These are phyloP conservation scores for Leucocoprinus birnbaumii DNA, from an alignment of 768 basidiomycete species.

Conservation along the genomic window DNA sequence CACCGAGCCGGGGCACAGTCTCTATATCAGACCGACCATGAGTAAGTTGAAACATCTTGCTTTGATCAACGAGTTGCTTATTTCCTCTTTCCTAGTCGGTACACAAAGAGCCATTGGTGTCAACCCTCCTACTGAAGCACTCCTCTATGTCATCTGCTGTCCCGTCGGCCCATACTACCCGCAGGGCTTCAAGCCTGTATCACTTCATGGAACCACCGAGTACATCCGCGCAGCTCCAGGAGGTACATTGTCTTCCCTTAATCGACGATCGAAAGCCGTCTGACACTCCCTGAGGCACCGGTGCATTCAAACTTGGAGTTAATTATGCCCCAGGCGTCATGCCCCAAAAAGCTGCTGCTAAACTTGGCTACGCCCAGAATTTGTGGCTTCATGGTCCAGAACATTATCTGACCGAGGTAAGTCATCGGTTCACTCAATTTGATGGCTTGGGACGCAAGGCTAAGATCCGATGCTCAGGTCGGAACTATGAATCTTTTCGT, in stretches of 20 bases:
- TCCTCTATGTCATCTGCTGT: slow-evolving; percentile 82
- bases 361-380: slow-evolving; percentile 82
- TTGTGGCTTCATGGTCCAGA: slow-evolving; percentile 85
- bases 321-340: slow-evolving; percentile 89
- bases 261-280: too few relatives aligned
- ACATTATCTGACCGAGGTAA: slow-evolving; percentile 47
- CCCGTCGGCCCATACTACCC: slow-evolving; percentile 88
- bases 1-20: slow-evolving; percentile 78
- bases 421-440: slow-evolving; percentile 29
- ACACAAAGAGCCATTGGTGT: slow-evolving; percentile 72
- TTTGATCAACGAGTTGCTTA: background rate
- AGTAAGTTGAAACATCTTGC: slow-evolving; percentile 22
- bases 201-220: slow-evolving; percentile 83
- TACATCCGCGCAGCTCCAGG: slow-evolving; percentile 85
- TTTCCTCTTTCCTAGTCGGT: slow-evolving; percentile 61
- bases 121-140: slow-evolving; percentile 71
- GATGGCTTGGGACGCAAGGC: background rate
- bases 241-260: slow-evolving; percentile 39
- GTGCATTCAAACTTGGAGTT: slow-evolving; percentile 82
- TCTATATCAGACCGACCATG: slow-evolving; percentile 87
- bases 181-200: slow-evolving; percentile 86
- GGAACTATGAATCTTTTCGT: slow-evolving; percentile 94
- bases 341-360: slow-evolving; percentile 76
- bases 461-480: slow-evolving; percentile 36
- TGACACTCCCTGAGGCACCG: slow-evolving; percentile 43